A percentile compares a stretch with the other conserved stretches of the same genome.
Conservation (phyloP, 2,329 filamentous ascomycete species). For the Penicillium sclerotiorum region DNA sequence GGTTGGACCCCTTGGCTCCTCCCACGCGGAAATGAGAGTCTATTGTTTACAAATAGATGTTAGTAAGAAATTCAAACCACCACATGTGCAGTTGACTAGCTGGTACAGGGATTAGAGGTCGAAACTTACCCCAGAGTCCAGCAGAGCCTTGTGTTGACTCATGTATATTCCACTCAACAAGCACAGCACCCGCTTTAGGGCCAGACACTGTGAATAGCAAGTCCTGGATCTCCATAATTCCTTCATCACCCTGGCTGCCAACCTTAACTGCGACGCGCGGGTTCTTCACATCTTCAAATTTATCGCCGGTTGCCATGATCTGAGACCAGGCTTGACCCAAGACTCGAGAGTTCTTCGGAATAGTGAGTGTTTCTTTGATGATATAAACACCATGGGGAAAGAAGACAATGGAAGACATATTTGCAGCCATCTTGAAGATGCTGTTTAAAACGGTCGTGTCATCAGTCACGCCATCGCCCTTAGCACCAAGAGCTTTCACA, state of each 20-base stretch:
- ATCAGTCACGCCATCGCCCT: constrained; percentile 58
- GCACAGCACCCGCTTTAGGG: constrained; percentile 37
- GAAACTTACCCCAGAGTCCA: constrained; percentile 24
- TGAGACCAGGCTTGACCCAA: constrained; percentile 57
- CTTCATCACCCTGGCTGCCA: constrained; percentile 33
- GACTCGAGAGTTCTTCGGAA: constrained; percentile 62
- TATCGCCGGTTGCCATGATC: constrained; percentile 34
- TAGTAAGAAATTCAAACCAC: neutral
- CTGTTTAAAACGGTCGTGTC: constrained; percentile 23
- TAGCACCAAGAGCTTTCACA: constrained; percentile 40
- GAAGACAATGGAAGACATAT: constrained; percentile 59
- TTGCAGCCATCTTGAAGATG: constrained; percentile 19
- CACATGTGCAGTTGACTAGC: too few species aligned
- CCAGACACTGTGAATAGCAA: constrained; percentile 40
- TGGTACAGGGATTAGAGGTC: neutral
- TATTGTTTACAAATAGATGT: constrained; percentile 23
- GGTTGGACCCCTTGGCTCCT: constrained; percentile 38
- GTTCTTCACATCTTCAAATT: constrained; percentile 30
- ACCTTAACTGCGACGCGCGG: constrained; percentile 32
- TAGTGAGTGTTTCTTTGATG: constrained; percentile 68
- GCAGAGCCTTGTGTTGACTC: constrained; percentile 32
- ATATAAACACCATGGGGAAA: constrained; percentile 76
- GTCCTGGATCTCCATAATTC: constrained; percentile 41
- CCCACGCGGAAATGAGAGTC: constrained; percentile 44
- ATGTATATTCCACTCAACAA: constrained; percentile 38